Base-by-base conservation (phyloP, 257 asterid genomes). In the Handroanthus guayacan region DNA sequence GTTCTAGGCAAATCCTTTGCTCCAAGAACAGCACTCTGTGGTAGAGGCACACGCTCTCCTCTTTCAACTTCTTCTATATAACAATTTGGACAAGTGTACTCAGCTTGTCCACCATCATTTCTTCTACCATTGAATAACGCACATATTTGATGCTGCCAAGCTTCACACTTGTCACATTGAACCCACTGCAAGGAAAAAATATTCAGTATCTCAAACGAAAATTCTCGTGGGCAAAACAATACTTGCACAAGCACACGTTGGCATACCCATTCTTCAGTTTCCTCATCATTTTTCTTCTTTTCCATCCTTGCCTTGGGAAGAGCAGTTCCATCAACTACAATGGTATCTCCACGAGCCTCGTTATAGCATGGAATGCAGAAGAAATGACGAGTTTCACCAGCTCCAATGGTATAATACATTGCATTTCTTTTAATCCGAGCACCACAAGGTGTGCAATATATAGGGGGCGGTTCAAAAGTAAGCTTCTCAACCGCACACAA, bases 61-160 rank as follows among this genome's bases (percentile, higher is more conserved):
- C 90, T 86, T 85, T 91, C 98, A 82, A 92, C 97, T 86, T 95
- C 98, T 71, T 74, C 82, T 71, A 91, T 72, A 77, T 92, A 91
- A 86, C 99, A 95, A 86, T 91, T 89, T 75, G 99, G 99, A 86
- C 99, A 95, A 54, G 97, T 95, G 85, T 95, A 95, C 81, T 95
- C 97, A 68, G 99, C 98, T 83, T 90, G 95, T 68, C 97, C 99
- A 67, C 96, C 96, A 75, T 91, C 98, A 86, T 95, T 91, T 84
- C 97, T 90, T 80, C 89, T 87, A 81, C 97, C 95, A 78, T 95
- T 95, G 81, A 91, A 95, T 68, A 95, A 81, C 37, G 97, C 97
- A 86, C 99, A 95, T 72, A 95, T 90, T 80, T 95, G 99, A 85
- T 95, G 99, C 81, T 95, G 99, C 99, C 99, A 93, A 74, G 93